Evolutionary conservation across 1,284 basidiomycete species (phyloP), one percentile per base, ranked within the genome.

Genomic region (Chalciporus sp.): DNA sequence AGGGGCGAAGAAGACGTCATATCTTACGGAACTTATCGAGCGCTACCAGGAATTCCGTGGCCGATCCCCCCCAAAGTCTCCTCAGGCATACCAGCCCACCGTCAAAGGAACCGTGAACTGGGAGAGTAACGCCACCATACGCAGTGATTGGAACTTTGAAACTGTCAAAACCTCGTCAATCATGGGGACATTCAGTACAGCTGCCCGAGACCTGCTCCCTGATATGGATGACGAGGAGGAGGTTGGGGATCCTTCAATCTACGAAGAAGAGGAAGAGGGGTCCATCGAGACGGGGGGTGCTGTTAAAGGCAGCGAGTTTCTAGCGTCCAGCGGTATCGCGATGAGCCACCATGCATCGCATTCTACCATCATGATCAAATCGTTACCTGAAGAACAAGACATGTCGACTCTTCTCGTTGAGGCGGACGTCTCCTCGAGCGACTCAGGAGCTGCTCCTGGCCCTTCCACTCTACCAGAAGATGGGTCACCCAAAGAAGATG

Each of bases 101-200:
- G 66, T 84, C 42, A 76, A 79, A 51, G 81, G 80, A 57, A 82
- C 76, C 47, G 70, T 76, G 49, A 76, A 79, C 40, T 90, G 87
- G 87, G 88, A 90, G 57, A 71, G 70, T 42, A 83, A 80, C 55
- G 81, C 79, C 33, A 92, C 92, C 2, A 80, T 95, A 69, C 83
- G 84, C 65, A 94, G 90, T 65, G 93, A 95, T 59, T 98, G 95
- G 95, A 93, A 93, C 70, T 99, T 98, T 71, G 94, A 97, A 61
- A 98, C 94, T 1, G 78, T 96, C 61, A 86, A 83, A 59, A 83
- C 86, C 31, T 79, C 84, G 11, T 82, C 85, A 26, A 84, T 83
- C 16, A 85, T 90, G 84, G 88, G 88, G 46, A 86, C 87, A 3
- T 83, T 85, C 67, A 81, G 80, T 53, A 86, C 79, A 57, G 84